Conservation (phyloP, 179 eudicot species). For the Silene noctiflora region DNA sequence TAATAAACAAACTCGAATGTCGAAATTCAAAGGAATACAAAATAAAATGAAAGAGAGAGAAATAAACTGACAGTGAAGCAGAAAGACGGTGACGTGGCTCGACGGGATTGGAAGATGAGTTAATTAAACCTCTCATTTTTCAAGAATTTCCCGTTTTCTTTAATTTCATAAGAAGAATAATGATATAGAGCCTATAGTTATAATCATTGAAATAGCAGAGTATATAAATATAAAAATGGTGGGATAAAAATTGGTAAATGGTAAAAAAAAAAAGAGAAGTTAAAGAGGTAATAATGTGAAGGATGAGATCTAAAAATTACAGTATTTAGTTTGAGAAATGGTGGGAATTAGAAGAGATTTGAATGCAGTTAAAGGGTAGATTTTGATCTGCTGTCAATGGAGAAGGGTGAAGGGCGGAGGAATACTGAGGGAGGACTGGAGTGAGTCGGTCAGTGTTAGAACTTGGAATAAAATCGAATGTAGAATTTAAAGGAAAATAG, state of each 20-base stretch:
- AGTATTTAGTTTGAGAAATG: not conserved
- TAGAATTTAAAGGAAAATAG: no score
- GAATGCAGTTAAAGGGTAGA: not conserved
- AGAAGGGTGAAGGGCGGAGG: no score
- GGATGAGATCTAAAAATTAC: not conserved
- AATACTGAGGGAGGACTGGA: no score
- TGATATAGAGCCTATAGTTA: no score
- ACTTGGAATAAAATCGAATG: no score
- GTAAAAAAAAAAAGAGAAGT: not conserved
- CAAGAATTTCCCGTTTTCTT: not conserved
- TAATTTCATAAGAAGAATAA: no score
- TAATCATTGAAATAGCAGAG: not conserved
- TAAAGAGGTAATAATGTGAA: not conserved
- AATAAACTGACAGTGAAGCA: constrained; percentile 27
- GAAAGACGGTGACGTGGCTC: constrained; percentile 34
- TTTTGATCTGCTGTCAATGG: not conserved
- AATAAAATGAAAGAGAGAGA: not conserved
- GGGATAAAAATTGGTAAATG: not conserved
- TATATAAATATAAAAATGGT: not conserved
- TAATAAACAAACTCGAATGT: not conserved
- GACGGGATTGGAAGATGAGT: constrained; percentile 23
- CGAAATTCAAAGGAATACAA: no score
- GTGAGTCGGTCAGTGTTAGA: no score
- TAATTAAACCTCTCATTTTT: constrained; percentile 27
- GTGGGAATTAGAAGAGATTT: not conserved